These are phyloP conservation scores for Sordaria brevicollis DNA, from an alignment of 495 filamentous ascomycete species.

Conservation along the genomic window DNA sequence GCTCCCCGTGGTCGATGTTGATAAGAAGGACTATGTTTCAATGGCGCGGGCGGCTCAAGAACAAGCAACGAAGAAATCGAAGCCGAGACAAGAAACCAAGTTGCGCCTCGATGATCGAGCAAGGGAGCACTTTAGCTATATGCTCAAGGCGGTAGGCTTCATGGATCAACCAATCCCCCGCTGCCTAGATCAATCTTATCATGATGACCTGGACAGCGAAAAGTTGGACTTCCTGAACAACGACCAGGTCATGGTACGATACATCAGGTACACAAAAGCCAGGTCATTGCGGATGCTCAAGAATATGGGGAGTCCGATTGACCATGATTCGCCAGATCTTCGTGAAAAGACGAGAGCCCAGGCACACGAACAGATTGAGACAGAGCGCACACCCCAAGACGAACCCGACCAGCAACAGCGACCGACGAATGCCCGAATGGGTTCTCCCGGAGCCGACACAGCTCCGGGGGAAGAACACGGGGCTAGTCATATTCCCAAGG, in stretches of 20 bases:
- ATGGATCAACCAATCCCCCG: constrained; percentile 2
- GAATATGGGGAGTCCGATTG: not conserved
- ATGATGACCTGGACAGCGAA: not conserved
- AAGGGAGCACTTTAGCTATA: not conserved
- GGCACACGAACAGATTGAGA: not conserved
- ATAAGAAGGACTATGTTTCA: constrained; percentile 1
- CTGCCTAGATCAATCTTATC: constrained; percentile 3
- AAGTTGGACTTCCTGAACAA: not conserved
- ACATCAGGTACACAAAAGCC: not conserved
- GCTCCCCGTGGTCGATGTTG: constrained; percentile 3
- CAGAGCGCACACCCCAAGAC: not conserved
- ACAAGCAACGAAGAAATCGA: not conserved
- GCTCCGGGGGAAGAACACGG: not conserved
- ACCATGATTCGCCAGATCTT: not conserved
- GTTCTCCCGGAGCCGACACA: not conserved
- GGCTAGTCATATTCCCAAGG: not conserved
- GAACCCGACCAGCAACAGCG: not conserved
- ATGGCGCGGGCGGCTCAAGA: not conserved
- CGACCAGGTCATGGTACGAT: constrained; percentile 2
- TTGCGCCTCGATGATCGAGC: not conserved
- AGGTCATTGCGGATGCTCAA: not conserved
- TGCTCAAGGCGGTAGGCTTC: constrained; percentile 1
- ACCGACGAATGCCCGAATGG: not conserved
- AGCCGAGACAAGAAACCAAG: not conserved
- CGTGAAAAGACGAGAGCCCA: not conserved